These are phyloP conservation scores for Aristolochia californica DNA, from an alignment of 164 flowering plant species.

Conservation along the genomic window DNA sequence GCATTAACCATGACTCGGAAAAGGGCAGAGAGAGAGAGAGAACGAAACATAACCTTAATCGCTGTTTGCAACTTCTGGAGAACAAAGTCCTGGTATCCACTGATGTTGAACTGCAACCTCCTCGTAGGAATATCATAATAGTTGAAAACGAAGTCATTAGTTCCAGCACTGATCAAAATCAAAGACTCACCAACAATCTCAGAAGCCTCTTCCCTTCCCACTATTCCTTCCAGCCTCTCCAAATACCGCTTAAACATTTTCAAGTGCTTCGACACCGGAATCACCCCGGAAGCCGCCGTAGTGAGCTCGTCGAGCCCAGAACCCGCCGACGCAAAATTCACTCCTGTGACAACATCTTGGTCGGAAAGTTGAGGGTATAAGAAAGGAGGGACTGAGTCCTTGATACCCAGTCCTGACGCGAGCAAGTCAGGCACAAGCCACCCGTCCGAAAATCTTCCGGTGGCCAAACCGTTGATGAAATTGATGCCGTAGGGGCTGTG, in stretches of 20 bases:
- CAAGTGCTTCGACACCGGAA: conserved; percentile 30
- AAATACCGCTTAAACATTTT: conserved; percentile 20
- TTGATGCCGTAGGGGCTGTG: conserved; percentile 38
- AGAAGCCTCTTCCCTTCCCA: conserved; percentile 28
- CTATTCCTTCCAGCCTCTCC: conserved; percentile 18
- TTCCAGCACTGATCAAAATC: conserved; percentile 41
- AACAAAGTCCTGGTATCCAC: conserved; percentile 36
- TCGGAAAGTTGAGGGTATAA: conserved; percentile 28
- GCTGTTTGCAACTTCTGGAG: conserved; percentile 4
- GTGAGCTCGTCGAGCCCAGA: conserved; percentile 48
- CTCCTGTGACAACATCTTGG: conserved; percentile 31
- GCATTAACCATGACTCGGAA: too few relatives aligned
- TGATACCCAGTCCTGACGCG: conserved; percentile 31
- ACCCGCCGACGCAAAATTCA: conserved; percentile 51
- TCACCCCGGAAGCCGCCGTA: background rate
- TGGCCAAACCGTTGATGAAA: conserved; percentile 25
- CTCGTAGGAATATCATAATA: conserved; percentile 34
- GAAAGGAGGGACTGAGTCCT: conserved; percentile 42
- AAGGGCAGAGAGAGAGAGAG: too few relatives aligned
- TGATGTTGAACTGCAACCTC: conserved; percentile 11
- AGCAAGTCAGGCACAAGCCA: conserved; percentile 38
- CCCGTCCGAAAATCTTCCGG: conserved; percentile 60
- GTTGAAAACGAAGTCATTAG: conserved; percentile 40
- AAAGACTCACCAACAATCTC: conserved; percentile 21
- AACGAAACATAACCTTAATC: background rate